Conservation (phyloP, 2,329 filamentous ascomycete species). For the Calonectria pseudoturangicola region DNA sequence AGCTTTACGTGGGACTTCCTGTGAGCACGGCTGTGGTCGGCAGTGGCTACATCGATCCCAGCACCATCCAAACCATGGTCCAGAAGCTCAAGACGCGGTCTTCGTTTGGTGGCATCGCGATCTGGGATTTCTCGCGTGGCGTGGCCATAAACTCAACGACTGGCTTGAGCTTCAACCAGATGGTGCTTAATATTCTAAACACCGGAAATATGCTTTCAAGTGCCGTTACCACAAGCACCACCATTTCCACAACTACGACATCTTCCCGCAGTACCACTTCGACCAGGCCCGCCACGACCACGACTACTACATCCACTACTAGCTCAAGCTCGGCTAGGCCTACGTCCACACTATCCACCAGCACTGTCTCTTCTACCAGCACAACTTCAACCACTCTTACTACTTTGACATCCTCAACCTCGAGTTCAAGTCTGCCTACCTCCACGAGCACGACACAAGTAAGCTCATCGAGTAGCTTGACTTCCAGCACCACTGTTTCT, state of each 20-base stretch:
- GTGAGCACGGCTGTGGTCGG: slow-evolving; percentile 54
- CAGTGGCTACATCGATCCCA: slow-evolving; percentile 60
- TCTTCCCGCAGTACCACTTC: neutral
- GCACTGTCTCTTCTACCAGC: too few species aligned
- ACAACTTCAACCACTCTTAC: too few species aligned
- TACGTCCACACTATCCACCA: neutral
- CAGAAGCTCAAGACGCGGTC: slow-evolving; percentile 60
- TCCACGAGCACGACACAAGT: too few species aligned
- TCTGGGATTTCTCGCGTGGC: slow-evolving; percentile 66
- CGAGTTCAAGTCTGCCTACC: too few species aligned
- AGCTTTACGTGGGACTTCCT: slow-evolving; percentile 68
- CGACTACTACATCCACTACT: neutral
- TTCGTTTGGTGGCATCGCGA: slow-evolving; percentile 67
- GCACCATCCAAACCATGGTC: slow-evolving; percentile 60
- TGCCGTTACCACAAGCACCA: slow-evolving; percentile 41
- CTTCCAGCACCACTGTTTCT: too few species aligned
- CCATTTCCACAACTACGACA: neutral
- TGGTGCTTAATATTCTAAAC: slow-evolving; percentile 61
- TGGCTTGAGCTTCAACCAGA: slow-evolving; percentile 62
- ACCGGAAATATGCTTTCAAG: slow-evolving; percentile 54
- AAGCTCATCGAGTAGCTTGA: too few species aligned
- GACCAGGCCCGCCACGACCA: neutral
- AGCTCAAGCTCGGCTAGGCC: neutral
- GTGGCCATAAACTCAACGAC: slow-evolving; percentile 49
- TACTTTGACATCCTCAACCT: too few species aligned